Evolutionary conservation across 2,329 filamentous ascomycete genomes (phyloP).

Genomic region (Aureobasidium lini): DNA sequence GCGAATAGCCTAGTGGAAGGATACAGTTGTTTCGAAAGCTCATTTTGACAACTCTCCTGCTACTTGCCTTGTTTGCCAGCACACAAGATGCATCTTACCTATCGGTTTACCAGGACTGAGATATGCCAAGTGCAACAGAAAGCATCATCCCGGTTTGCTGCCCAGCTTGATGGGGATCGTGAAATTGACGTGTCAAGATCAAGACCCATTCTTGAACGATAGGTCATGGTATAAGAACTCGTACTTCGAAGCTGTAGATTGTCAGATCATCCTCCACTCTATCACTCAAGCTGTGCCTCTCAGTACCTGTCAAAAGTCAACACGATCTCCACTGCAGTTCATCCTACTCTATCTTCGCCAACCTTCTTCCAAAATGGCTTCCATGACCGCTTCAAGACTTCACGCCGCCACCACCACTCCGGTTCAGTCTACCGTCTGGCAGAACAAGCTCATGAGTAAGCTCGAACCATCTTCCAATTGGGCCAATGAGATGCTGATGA

Average conservation of each 20-base stretch:
- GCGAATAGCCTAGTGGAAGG: not conserved
- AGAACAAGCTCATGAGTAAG: constrained; percentile 27
- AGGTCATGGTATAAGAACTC: constrained; percentile 1
- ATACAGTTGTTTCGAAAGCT: not conserved
- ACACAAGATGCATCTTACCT: not conserved
- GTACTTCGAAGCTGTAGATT: not conserved
- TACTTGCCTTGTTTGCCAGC: constrained; percentile 12
- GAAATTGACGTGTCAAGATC: constrained; percentile 5
- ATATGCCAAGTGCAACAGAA: constrained; percentile 4
- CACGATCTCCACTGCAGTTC: not conserved
- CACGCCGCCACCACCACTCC: constrained; percentile 15
- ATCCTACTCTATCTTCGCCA: not conserved
- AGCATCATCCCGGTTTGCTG: constrained; percentile 5
- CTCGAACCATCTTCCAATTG: not conserved
- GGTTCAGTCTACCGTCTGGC: constrained; percentile 19
- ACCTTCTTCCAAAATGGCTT: constrained; percentile 12
- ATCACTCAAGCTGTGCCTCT: not conserved
- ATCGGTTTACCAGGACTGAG: not conserved
- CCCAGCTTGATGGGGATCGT: not conserved
- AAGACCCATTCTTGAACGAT: not conserved
- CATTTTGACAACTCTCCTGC: not conserved
- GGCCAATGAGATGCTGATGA: not conserved
- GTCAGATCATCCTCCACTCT: not conserved
- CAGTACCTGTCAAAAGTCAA: not conserved
- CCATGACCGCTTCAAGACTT: constrained; percentile 11